Evolutionary conservation across 192 early-diverging fungal genomes (phyloP).

Genomic region (Backusella sp.): DNA sequence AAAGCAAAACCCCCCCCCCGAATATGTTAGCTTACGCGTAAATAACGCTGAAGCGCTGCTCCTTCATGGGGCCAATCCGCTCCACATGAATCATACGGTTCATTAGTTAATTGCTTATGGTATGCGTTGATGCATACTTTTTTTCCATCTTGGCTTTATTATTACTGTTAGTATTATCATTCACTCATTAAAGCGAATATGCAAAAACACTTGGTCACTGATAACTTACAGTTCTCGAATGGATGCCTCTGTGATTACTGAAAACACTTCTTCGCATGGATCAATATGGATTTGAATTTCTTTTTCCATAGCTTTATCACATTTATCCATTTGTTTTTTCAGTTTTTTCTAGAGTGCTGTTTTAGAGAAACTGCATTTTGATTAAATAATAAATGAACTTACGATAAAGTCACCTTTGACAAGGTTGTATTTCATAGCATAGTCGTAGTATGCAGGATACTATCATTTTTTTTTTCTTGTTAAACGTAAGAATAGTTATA

Average conservation of each 20-base stretch:
- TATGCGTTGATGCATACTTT: conserved; percentile 54
- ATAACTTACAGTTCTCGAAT: not conserved
- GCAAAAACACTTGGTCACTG: not conserved
- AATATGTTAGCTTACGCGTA: conserved; percentile 43
- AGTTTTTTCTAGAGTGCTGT: not conserved
- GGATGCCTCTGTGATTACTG: conserved; percentile 13
- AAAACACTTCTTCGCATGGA: conserved; percentile 42
- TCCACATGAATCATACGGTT: conserved; percentile 49
- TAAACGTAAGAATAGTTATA: not conserved
- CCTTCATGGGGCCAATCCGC: conserved; percentile 56
- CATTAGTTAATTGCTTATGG: conserved; percentile 48
- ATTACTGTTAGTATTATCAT: not conserved
- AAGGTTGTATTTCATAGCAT: conserved; percentile 30
- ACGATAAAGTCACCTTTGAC: conserved; percentile 28
- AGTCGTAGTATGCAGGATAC: conserved; percentile 48
- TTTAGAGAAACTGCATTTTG: not conserved
- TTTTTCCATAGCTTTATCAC: conserved; percentile 28
- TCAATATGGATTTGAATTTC: conserved; percentile 30
- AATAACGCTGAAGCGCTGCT: conserved; percentile 40
- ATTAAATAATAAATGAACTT: conserved; percentile 5
- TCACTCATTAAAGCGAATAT: not conserved
- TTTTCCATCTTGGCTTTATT: conserved; percentile 18
- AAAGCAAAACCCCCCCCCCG: too few relatives aligned
- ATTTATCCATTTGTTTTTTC: conserved; percentile 24
- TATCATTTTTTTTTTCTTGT: conserved; percentile 7